These are phyloP conservation scores for Cryphonectria nitschkei DNA, from an alignment of 2,329 filamentous ascomycete genomes.

Conservation along the genomic window DNA sequence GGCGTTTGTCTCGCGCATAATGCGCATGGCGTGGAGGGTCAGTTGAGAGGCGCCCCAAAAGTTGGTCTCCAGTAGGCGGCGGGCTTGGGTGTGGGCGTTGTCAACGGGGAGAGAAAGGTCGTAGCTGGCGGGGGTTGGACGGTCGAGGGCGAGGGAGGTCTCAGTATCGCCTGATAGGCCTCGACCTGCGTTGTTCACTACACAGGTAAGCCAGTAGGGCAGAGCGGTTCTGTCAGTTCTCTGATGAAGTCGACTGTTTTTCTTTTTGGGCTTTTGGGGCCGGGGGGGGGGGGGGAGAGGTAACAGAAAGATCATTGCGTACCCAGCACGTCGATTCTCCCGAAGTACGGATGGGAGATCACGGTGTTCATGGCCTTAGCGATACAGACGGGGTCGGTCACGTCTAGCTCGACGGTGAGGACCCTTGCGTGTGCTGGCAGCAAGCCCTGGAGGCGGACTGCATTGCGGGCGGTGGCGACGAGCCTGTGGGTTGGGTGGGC, in stretches of 20 bases:
- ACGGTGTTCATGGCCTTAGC: slow-evolving; percentile 39
- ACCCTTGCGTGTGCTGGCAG: slow-evolving; percentile 39
- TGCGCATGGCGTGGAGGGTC: slow-evolving; percentile 34
- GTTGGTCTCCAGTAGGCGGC: slow-evolving; percentile 36
- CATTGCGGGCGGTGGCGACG: slow-evolving; percentile 41
- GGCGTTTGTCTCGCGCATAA: slow-evolving; percentile 37
- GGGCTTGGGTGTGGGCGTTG: slow-evolving; percentile 31
- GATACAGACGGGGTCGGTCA: slow-evolving; percentile 43
- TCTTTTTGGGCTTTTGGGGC: too few relatives aligned
- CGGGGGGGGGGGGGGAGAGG: too few relatives aligned
- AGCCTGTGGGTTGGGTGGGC: slow-evolving; percentile 32
- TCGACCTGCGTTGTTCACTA: slow-evolving; percentile 47
- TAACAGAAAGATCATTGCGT: background rate
- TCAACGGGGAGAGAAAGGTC: slow-evolving; percentile 21
- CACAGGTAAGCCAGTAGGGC: background rate
- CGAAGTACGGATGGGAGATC: slow-evolving; percentile 37
- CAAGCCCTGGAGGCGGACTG: slow-evolving; percentile 38
- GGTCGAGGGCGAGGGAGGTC: slow-evolving; percentile 15
- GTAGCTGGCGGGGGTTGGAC: background rate
- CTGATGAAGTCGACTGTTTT: background rate
- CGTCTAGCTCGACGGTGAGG: slow-evolving; percentile 48
- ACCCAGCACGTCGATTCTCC: slow-evolving; percentile 39
- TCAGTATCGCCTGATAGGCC: slow-evolving; percentile 43
- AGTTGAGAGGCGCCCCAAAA: slow-evolving; percentile 37
- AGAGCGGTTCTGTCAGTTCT: background rate